Evolutionary conservation across 345 rosid genomes (phyloP).

Genomic region (Aethionema arabicum): DNA sequence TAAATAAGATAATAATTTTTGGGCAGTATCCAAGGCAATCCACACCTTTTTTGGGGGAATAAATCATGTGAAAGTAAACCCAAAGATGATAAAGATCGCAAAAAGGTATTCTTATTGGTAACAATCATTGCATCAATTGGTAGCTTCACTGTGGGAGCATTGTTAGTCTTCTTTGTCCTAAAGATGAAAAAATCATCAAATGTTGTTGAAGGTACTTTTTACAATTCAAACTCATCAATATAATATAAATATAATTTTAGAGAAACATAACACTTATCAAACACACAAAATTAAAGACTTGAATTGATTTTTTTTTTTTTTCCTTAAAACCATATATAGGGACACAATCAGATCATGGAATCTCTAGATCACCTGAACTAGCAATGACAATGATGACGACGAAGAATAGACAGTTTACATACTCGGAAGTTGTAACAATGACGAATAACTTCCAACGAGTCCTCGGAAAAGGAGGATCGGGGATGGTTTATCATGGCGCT

Average conservation of each 20-base stretch:
- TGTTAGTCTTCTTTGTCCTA: not conserved
- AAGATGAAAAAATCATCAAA: not conserved
- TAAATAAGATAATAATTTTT: too few relatives aligned
- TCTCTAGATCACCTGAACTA: not conserved
- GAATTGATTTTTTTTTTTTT: not conserved
- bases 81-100: not conserved
- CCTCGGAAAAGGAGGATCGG: constrained; percentile 51
- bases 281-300: too few relatives aligned
- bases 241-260: too few relatives aligned
- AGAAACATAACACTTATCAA: not conserved
- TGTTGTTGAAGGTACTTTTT: not conserved
- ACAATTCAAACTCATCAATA: not conserved
- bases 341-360: too few relatives aligned
- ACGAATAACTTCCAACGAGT: constrained; percentile 38
- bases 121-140: constrained; percentile 17
- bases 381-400: not conserved
- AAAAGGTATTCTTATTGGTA: constrained; percentile 3
- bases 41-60: not conserved
- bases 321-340: not conserved
- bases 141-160: not conserved
- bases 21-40: not conserved
- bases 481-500: constrained; percentile 41
- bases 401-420: constrained; percentile 28
- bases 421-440: constrained; percentile 28
- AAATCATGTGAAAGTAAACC: not conserved